Evolutionary conservation across 2,329 filamentous ascomycete species (phyloP), one percentile per base, ranked within the genome.

Genomic region (Penicillium vulpinum): DNA sequence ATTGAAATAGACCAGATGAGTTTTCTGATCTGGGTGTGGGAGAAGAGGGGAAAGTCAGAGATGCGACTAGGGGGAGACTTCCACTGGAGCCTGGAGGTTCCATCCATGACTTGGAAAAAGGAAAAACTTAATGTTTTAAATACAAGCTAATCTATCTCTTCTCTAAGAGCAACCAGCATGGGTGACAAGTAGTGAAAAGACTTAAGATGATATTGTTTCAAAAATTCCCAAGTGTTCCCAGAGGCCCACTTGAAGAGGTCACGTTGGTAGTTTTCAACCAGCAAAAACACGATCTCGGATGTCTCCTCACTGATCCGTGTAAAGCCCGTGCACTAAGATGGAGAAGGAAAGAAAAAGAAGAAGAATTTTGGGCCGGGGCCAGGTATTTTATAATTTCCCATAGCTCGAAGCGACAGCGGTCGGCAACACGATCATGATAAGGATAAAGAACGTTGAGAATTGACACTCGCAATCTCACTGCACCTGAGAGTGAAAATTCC

Each of bases 201-300:
- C 73, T 68, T 68, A 59, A 68, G 65, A 65, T 68, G 50, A 57
- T 66, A 56, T 62, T 70, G 70, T 69, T 81, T 83, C 88, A 91
- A 91, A 91, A 88, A 91, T 91, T 91, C 88, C 88, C 82, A 83
- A 80, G 78, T 84, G 83, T 83, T 81, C 83, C 81, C 80, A 80
- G 82, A 38, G 35, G 84, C 83, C 87, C 85, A 84, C 83, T 78
- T 82, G 81, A 81, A 92, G 88, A 82, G 81, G 88, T 90, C 88
- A 89, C 82, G 81, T 82, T 73, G 79, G 81, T 89, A 90, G 88
- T 89, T 90, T 89, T 89, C 88, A 90, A 90, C 87, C 89, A 91
- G 88, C 88, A 91, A 90, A 89, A 90, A 90, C 83, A 84, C 84
- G 83, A 85, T 85, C 87, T 91, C 89, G 85, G 89, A 91, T 86